Conservation (phyloP, 345 rosid genomes). For the Camelina laxa region DNA sequence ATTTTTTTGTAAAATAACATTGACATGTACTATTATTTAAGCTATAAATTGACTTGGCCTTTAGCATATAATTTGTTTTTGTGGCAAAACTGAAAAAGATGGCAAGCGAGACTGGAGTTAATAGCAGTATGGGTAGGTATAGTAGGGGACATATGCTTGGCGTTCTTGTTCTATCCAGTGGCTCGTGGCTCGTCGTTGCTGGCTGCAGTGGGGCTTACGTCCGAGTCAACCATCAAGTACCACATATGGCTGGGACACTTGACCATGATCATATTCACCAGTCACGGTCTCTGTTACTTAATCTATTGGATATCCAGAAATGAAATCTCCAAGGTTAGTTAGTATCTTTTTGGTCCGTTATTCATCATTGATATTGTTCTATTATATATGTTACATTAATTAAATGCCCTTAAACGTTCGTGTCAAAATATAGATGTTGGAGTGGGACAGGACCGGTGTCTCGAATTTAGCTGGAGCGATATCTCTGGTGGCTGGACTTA, state of each 20-base stretch:
- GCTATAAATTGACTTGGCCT: background rate
- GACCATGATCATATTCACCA: constrained; percentile 57
- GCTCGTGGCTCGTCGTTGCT: constrained; percentile 73
- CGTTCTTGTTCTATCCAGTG: constrained; percentile 76
- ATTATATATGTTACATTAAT: no score
- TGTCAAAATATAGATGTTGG: constrained; percentile 51
- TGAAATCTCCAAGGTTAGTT: constrained; percentile 48
- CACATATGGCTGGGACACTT: constrained; percentile 81
- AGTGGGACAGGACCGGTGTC: constrained; percentile 51
- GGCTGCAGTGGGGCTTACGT: constrained; percentile 65
- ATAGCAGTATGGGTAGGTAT: constrained; percentile 50
- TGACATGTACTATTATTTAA: background rate
- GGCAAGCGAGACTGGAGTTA: constrained; percentile 51
- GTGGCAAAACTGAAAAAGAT: constrained; percentile 41
- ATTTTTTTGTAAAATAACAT: background rate
- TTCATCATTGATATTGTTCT: no score
- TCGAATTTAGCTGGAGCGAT: constrained; percentile 76
- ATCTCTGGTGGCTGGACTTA: constrained; percentile 60
- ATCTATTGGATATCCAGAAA: constrained; percentile 45
- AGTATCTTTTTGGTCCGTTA: background rate
- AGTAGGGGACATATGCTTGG: constrained; percentile 58
- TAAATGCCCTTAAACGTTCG: background rate
- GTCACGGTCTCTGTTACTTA: constrained; percentile 63
- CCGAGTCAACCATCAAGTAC: constrained; percentile 74
- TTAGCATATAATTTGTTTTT: background rate